phyloP scores from a whole-genome alignment of 2,329 filamentous ascomycete species.

The Bipolaris bicolor region DNA sequence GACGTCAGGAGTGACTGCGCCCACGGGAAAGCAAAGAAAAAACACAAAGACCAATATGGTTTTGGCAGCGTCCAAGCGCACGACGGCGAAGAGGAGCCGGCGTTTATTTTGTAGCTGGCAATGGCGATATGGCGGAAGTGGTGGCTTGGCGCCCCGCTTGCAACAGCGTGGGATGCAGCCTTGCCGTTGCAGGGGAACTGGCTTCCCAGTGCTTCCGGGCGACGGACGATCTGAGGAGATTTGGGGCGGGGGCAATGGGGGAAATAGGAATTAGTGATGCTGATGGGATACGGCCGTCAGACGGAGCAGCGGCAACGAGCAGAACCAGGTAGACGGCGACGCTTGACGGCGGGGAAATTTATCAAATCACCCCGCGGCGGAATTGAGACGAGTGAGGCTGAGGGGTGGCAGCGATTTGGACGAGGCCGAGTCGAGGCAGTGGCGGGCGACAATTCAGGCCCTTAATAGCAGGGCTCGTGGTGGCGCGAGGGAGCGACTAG shows the following conservation, averaged over 20 bases:
- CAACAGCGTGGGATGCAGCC: conserved; percentile 21
- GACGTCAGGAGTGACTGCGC: conserved; percentile 32
- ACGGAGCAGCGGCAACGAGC: conserved; percentile 6
- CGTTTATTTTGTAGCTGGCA: conserved; percentile 32
- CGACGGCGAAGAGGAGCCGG: conserved; percentile 13
- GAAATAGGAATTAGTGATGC: conserved; percentile 23
- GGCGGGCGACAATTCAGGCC: conserved; percentile 13
- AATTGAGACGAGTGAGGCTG: conserved; percentile 3
- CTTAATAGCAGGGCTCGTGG: conserved; percentile 20
- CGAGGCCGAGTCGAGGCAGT: background rate
- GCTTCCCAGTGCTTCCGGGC: conserved; percentile 27
- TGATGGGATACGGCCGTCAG: conserved; percentile 22
- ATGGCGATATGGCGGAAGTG: conserved; percentile 14
- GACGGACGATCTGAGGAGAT: conserved; percentile 33
- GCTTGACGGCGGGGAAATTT: background rate
- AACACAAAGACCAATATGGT: conserved; percentile 14
- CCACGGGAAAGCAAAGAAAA: conserved; percentile 22
- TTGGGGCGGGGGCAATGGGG: background rate
- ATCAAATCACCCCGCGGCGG: conserved; percentile 2
- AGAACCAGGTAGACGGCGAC: background rate
- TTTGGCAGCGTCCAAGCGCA: conserved; percentile 1
- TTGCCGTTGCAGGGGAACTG: conserved; percentile 26
- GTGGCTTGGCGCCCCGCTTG: conserved; percentile 36
- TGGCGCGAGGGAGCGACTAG: conserved; percentile 30
- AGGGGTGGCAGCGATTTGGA: conserved; percentile 2